Conservation (phyloP, 163 green algal species). For the Chlamydomonas reinhardtii region DNA sequence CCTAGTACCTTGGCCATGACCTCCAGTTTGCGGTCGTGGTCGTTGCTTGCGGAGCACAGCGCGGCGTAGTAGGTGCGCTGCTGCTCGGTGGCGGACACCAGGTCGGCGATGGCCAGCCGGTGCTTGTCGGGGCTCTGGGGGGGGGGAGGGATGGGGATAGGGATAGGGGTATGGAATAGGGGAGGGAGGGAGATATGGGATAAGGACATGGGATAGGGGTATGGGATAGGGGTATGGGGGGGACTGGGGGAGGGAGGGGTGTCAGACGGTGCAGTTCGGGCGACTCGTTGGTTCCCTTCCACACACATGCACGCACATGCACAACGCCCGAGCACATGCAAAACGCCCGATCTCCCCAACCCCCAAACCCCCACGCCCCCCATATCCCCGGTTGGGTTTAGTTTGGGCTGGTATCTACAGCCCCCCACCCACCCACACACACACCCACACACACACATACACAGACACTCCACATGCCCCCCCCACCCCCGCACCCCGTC, state of each 20-base stretch:
- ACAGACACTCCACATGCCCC: too few relatives aligned
- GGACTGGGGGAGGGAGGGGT: background rate
- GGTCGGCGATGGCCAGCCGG: slow-evolving; percentile 52
- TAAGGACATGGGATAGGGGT: background rate
- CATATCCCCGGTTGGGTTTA: too few relatives aligned
- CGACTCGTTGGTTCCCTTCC: too few relatives aligned
- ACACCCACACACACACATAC: too few relatives aligned
- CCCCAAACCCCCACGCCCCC: too few relatives aligned
- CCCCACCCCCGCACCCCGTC: too few relatives aligned
- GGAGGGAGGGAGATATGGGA: background rate
- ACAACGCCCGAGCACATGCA: too few relatives aligned
- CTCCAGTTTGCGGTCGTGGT: slow-evolving; percentile 60
- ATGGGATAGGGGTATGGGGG: background rate
- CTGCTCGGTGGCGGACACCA: slow-evolving; percentile 36
- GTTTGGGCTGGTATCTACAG: too few relatives aligned
- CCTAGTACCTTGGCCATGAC: slow-evolving; percentile 60
- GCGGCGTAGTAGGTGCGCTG: slow-evolving; percentile 57
- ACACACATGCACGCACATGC: too few relatives aligned
- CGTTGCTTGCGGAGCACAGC: slow-evolving; percentile 45
- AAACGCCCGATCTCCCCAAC: too few relatives aligned
- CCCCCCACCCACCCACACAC: too few relatives aligned
- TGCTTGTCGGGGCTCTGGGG: slow-evolving; percentile 62
- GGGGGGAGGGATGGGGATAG: background rate
- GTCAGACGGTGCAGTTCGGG: too few relatives aligned
- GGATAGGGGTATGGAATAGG: background rate